Conservation (phyloP, 139 green algal genomes). For the Micractinium conductrix region DNA sequence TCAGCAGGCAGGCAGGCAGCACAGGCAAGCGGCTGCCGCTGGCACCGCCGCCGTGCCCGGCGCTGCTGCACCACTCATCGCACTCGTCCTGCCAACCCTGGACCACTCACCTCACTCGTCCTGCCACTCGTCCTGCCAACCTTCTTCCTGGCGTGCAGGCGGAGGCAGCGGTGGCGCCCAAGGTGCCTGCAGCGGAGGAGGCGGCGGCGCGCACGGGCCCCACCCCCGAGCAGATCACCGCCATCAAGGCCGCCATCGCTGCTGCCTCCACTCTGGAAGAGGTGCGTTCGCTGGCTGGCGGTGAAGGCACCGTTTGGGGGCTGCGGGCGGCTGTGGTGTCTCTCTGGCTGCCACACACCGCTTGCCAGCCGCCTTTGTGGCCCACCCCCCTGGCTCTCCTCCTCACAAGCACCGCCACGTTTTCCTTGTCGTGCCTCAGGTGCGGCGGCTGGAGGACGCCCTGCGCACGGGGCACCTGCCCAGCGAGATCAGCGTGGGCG, state of each 20-base stretch:
- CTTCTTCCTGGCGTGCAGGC: not conserved
- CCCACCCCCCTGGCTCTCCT: no score
- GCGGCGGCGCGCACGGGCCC: constrained; percentile 55
- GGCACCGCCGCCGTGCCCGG: not conserved
- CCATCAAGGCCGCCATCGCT: constrained; percentile 92
- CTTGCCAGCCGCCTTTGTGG: no score
- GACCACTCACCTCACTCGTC: not conserved
- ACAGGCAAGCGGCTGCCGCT: no score
- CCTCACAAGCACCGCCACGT: no score
- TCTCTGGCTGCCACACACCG: no score
- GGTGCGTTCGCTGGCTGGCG: no score
- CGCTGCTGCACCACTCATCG: not conserved
- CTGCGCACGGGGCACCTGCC: constrained; percentile 82
- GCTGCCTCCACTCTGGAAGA: constrained; percentile 93
- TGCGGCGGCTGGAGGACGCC: constrained; percentile 79
- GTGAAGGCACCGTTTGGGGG: constrained; percentile 1
- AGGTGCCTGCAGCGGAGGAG: constrained; percentile 1
- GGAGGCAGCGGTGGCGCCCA: constrained; percentile 29
- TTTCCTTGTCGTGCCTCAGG: no score
- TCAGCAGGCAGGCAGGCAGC: no score
- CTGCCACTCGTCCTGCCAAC: not conserved
- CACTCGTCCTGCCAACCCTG: not conserved
- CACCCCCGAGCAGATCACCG: constrained; percentile 80
- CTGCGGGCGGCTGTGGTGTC: not conserved
- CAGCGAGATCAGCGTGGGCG: not conserved